Conservation (phyloP, 2,329 filamentous ascomycete genomes). For the Fusarium coffeatum region DNA sequence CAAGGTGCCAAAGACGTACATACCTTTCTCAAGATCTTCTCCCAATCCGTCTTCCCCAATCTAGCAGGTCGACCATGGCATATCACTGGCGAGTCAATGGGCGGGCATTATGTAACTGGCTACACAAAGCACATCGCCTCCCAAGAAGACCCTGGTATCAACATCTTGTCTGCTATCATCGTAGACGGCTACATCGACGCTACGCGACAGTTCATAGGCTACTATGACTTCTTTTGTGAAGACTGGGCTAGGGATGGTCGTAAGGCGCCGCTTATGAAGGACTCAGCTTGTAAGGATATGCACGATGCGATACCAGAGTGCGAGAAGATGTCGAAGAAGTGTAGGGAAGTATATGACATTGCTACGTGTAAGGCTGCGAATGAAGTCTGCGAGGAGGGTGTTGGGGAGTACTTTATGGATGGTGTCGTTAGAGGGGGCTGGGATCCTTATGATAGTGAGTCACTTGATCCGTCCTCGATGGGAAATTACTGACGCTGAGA, state of each 20-base stretch:
- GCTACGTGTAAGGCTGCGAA: constrained; percentile 19
- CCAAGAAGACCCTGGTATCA: background rate
- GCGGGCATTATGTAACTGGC: constrained; percentile 33
- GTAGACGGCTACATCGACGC: constrained; percentile 35
- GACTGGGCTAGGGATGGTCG: constrained; percentile 26
- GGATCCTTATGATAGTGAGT: constrained; percentile 29
- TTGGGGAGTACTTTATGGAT: constrained; percentile 22
- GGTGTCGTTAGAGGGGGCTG: constrained; percentile 16
- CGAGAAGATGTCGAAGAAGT: background rate
- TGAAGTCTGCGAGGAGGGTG: constrained; percentile 13
- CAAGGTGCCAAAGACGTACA: constrained; percentile 29
- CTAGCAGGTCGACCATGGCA: constrained; percentile 29
- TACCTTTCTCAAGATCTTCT: constrained; percentile 16
- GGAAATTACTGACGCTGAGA: background rate
- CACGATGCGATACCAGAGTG: constrained; percentile 28
- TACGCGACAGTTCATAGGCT: constrained; percentile 20
- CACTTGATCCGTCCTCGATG: too few species aligned
- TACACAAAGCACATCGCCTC: constrained; percentile 26
- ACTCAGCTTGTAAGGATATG: constrained; percentile 15
- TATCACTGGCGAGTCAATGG: constrained; percentile 36
- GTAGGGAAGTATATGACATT: constrained; percentile 8
- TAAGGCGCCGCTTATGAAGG: constrained; percentile 26
- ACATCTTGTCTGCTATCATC: constrained; percentile 25
- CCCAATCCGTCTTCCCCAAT: constrained; percentile 22
- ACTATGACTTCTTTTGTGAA: constrained; percentile 30